phyloP scores from a whole-genome alignment of 768 basidiomycete species.

The Suillus placidus region DNA sequence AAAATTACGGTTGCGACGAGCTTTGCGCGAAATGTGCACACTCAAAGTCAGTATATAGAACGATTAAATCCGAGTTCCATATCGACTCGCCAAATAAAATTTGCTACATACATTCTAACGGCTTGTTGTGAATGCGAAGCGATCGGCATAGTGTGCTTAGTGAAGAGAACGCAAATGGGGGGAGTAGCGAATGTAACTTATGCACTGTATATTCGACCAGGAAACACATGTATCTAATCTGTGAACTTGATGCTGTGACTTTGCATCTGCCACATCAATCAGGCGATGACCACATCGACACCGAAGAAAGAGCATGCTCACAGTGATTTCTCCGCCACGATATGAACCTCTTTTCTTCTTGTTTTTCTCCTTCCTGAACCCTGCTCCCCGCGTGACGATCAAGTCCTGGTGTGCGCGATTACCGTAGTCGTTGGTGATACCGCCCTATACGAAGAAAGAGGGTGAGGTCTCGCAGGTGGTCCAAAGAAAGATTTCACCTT shows the following conservation, averaged over 20 bases:
- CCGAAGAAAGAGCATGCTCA: constrained; percentile 38
- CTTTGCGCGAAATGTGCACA: neutral
- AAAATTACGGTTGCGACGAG: neutral
- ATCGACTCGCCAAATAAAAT: neutral
- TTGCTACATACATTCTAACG: neutral
- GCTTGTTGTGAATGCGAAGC: neutral
- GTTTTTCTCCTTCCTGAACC: constrained; percentile 99
- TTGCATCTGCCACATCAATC: constrained; percentile 53
- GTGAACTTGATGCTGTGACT: constrained; percentile 89
- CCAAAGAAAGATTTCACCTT: constrained; percentile 53
- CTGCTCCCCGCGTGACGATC: constrained; percentile 90
- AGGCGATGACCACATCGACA: constrained; percentile 10
- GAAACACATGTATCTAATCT: constrained; percentile 33
- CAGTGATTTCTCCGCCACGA: constrained; percentile 93
- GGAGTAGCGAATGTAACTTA: neutral
- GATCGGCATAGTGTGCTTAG: neutral
- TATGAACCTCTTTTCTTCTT: constrained; percentile 99
- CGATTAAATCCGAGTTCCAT: neutral
- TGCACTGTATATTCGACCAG: constrained; percentile 9
- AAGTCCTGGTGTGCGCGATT: constrained; percentile 82
- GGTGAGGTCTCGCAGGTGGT: neutral
- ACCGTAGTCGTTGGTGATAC: constrained; percentile 80
- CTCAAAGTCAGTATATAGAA: neutral
- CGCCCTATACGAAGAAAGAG: constrained; percentile 48
- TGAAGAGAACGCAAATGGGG: neutral